These are phyloP conservation scores for Solanum medicagineum DNA, from an alignment of 257 asterid species.

Conservation along the genomic window DNA sequence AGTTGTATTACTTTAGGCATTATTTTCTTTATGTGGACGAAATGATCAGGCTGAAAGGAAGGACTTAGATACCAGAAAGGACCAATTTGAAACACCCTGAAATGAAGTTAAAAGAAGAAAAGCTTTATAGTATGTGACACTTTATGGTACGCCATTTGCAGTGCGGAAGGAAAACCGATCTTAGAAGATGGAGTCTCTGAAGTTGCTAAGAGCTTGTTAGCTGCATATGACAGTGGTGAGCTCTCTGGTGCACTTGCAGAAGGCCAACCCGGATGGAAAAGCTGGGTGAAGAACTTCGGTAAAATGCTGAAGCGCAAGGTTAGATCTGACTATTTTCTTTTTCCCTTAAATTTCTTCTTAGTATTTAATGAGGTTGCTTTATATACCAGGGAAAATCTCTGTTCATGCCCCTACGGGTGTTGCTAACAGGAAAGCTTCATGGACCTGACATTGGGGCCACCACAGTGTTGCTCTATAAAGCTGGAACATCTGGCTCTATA, in stretches of 20 bases:
- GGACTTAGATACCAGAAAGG: background rate
- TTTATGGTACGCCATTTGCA: constrained; percentile 19
- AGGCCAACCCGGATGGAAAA: constrained; percentile 72
- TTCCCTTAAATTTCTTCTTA: background rate
- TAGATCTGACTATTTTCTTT: background rate
- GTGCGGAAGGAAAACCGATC: constrained; percentile 56
- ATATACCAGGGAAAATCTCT: constrained; percentile 79
- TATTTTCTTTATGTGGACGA: background rate
- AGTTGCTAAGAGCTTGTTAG: constrained; percentile 61
- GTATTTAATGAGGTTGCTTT: background rate
- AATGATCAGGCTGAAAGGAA: background rate
- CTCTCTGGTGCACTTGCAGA: constrained; percentile 60
- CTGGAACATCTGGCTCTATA: constrained; percentile 42
- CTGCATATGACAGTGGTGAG: constrained; percentile 75
- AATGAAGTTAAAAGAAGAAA: background rate
- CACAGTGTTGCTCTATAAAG: constrained; percentile 53
- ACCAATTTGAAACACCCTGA: background rate
- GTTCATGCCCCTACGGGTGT: constrained; percentile 85
- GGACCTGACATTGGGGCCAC: constrained; percentile 89
- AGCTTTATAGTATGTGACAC: background rate
- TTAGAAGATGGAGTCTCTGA: constrained; percentile 66
- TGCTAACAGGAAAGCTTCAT: constrained; percentile 85
- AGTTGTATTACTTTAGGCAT: background rate
- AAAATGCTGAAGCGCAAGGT: constrained; percentile 90
- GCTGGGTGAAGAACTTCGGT: constrained; percentile 88